Percentiles rank a stretch among this genome's conserved stretches.
phyloP scores from a whole-genome alignment of 495 filamentous ascomycete species.

The Penicillium herquei region DNA sequence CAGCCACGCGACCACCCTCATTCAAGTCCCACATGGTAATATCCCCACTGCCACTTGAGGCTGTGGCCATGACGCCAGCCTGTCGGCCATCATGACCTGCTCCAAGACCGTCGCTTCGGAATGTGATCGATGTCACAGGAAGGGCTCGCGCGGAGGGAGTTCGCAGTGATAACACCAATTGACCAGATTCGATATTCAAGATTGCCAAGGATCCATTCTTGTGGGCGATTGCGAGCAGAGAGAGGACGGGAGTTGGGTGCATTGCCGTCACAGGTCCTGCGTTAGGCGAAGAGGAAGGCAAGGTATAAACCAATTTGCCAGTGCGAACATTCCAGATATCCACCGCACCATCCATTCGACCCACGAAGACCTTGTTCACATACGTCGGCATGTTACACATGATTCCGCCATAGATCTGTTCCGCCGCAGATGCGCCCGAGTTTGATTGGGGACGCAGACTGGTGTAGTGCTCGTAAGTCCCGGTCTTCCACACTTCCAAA shows the following conservation, averaged over 20 bases:
- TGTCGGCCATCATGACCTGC: constrained; percentile 82
- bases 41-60: constrained; percentile 69
- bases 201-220: constrained; percentile 73
- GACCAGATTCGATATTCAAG: constrained; percentile 76
- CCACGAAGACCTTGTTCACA: constrained; percentile 92
- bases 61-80: constrained; percentile 84
- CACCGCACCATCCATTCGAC: constrained; percentile 79
- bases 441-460: constrained; percentile 57
- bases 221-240: constrained; percentile 85
- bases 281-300: constrained; percentile 64
- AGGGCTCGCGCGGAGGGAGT: constrained; percentile 51
- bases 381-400: constrained; percentile 87
- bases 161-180: constrained; percentile 63
- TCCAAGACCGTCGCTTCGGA: constrained; percentile 86
- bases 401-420: constrained; percentile 64
- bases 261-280: constrained; percentile 78
- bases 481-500: constrained; percentile 85
- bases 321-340: constrained; percentile 97
- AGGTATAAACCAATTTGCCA: constrained; percentile 82
- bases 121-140: constrained; percentile 76
- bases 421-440: constrained; percentile 36
- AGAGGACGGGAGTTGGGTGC: constrained; percentile 76
- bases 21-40: constrained; percentile 96
- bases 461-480: constrained; percentile 86
- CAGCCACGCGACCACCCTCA: constrained; percentile 75